Percentiles rank a stretch among this genome's conserved stretches.
Evolutionary conservation across 306 rosid genomes (phyloP).

Genomic region (Corylus avellana): DNA sequence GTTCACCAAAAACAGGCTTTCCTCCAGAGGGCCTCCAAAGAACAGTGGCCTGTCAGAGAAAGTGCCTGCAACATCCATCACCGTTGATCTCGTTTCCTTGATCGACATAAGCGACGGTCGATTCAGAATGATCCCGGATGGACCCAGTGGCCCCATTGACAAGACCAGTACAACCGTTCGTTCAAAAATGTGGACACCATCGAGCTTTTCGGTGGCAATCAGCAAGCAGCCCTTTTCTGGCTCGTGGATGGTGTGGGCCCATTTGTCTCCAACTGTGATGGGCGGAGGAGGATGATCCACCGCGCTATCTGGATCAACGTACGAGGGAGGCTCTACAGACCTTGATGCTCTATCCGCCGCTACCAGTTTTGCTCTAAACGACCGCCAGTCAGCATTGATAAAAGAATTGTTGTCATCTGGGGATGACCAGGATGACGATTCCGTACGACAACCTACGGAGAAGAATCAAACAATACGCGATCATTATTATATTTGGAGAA

Average conservation of each 20-base stretch:
- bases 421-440: conserved; percentile 42
- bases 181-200: conserved; percentile 87
- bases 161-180: conserved; percentile 69
- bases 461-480: neutral
- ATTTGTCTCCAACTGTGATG: conserved; percentile 65
- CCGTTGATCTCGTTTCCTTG: conserved; percentile 75
- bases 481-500: no score
- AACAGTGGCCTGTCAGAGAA: conserved; percentile 70
- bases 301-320: conserved; percentile 47
- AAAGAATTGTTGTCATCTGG: conserved; percentile 39
- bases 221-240: conserved; percentile 91
- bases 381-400: conserved; percentile 65
- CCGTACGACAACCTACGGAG: conserved; percentile 45
- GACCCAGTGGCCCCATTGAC: conserved; percentile 71
- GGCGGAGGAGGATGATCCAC: conserved; percentile 41
- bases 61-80: conserved; percentile 56
- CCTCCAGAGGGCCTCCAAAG: conserved; percentile 90
- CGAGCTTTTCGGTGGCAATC: conserved; percentile 73
- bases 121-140: conserved; percentile 75
- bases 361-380: conserved; percentile 81
- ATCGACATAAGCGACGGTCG: conserved; percentile 86
- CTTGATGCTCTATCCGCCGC: conserved; percentile 47
- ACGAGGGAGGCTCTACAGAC: conserved; percentile 31
- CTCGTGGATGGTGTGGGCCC: conserved; percentile 83
- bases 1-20: conserved; percentile 67